These are phyloP conservation scores for Penicillium fuscoglaucum DNA, from an alignment of 2,329 filamentous ascomycete genomes.

Conservation along the genomic window DNA sequence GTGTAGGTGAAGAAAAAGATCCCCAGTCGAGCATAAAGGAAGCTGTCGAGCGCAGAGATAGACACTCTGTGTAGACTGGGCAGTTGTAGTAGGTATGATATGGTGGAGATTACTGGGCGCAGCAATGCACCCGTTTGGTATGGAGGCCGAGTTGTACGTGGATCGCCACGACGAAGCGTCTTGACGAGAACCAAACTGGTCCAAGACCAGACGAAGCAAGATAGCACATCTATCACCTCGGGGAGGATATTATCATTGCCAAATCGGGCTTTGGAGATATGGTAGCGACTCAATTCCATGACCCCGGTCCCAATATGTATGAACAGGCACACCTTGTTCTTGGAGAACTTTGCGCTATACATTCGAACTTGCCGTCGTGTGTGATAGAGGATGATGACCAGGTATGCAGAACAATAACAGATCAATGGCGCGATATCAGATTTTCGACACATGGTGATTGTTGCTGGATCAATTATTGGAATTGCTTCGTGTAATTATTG, in stretches of 20 bases:
- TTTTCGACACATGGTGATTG: neutral
- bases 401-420: neutral
- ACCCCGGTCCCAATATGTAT: neutral
- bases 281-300: neutral
- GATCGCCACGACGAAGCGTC: constrained; percentile 6
- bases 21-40: constrained; percentile 3
- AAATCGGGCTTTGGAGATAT: neutral
- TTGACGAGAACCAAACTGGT: constrained; percentile 2
- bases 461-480: neutral
- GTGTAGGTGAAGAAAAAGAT: constrained; percentile 8
- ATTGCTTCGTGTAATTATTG: neutral
- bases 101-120: neutral
- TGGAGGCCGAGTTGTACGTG: constrained; percentile 1
- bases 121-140: constrained; percentile 3
- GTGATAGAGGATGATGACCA: neutral
- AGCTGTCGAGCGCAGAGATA: constrained; percentile 1
- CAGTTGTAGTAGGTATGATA: neutral
- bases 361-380: neutral
- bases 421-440: neutral
- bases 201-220: constrained; percentile 3
- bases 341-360: neutral
- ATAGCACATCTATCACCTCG: neutral
- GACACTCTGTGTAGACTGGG: constrained; percentile 2
- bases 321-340: neutral
- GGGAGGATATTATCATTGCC: neutral